These are phyloP conservation scores for Candida chilensis DNA, from an alignment of 805 yeast genomes.

Conservation along the genomic window DNA sequence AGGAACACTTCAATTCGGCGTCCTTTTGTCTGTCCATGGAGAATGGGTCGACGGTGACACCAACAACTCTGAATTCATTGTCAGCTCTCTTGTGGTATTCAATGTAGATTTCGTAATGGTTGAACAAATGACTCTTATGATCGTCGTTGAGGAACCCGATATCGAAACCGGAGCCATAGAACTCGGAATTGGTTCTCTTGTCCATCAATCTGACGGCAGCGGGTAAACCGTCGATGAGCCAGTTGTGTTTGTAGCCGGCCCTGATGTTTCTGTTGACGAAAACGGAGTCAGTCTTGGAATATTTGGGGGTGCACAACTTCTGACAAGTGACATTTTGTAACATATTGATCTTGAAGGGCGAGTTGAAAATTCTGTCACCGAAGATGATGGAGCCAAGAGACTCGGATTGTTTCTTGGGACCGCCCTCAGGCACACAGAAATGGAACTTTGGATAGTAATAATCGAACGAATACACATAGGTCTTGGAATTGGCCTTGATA, in stretches of 20 bases:
- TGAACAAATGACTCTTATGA: conserved; percentile 53
- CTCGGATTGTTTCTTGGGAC: conserved; percentile 69
- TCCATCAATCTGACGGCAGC: conserved; percentile 64
- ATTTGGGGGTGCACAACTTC: conserved; percentile 49
- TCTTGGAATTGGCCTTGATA: conserved; percentile 28
- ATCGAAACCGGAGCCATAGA: conserved; percentile 75
- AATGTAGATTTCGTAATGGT: conserved; percentile 71
- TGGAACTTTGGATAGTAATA: conserved; percentile 79
- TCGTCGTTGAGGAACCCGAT: conserved; percentile 61
- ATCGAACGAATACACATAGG: conserved; percentile 65
- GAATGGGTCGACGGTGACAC: conserved; percentile 68
- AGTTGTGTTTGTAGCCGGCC: conserved; percentile 80
- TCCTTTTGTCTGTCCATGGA: conserved; percentile 35
- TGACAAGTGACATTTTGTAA: conserved; percentile 62
- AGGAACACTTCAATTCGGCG: conserved; percentile 17
- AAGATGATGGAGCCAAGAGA: conserved; percentile 87
- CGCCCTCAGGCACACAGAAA: conserved; percentile 71
- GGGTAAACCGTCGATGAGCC: conserved; percentile 94
- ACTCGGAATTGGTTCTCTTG: conserved; percentile 45
- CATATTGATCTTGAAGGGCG: conserved; percentile 82
- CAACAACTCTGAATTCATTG: conserved; percentile 78
- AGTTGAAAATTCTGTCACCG: conserved; percentile 91
- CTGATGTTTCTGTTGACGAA: conserved; percentile 74
- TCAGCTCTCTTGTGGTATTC: conserved; percentile 76
- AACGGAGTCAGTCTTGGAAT: conserved; percentile 56